phyloP scores from a whole-genome alignment of 306 rosid species.

The Vigna hirtella region DNA sequence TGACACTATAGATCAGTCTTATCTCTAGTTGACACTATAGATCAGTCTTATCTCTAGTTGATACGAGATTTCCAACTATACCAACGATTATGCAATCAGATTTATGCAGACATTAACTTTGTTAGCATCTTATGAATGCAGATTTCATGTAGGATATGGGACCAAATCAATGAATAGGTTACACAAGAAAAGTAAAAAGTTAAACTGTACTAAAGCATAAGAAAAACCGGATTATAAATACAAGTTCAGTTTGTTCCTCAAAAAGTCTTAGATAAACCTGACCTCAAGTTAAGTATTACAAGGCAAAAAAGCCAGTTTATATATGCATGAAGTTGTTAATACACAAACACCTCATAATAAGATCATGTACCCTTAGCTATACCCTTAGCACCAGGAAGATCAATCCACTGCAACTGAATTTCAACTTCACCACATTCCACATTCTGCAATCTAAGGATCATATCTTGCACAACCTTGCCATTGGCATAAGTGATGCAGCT shows the following conservation, averaged over 20 bases:
- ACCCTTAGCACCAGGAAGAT: constrained; percentile 83
- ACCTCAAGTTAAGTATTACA: constrained; percentile 2
- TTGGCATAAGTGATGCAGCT: constrained; percentile 65
- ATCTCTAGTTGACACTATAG: no score
- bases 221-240: constrained; percentile 10
- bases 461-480: constrained; percentile 72
- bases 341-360: constrained; percentile 12
- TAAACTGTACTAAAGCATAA: constrained; percentile 31
- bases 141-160: not conserved
- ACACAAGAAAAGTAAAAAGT: not conserved
- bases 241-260: constrained; percentile 35
- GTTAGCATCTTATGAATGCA: not conserved
- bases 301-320: constrained; percentile 7
- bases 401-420: constrained; percentile 85
- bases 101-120: not conserved
- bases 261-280: constrained; percentile 28
- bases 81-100: not conserved
- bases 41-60: no score
- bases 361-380: constrained; percentile 60
- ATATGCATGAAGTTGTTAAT: constrained; percentile 23
- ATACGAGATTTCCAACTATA: not conserved
- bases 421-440: constrained; percentile 96
- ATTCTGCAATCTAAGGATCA: constrained; percentile 79
- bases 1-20: no score
- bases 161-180: no score